Percentiles rank a stretch among this genome's conserved stretches.
phyloP scores from a whole-genome alignment of 2,329 filamentous ascomycete genomes.

The Cryphonectria nitschkei region DNA sequence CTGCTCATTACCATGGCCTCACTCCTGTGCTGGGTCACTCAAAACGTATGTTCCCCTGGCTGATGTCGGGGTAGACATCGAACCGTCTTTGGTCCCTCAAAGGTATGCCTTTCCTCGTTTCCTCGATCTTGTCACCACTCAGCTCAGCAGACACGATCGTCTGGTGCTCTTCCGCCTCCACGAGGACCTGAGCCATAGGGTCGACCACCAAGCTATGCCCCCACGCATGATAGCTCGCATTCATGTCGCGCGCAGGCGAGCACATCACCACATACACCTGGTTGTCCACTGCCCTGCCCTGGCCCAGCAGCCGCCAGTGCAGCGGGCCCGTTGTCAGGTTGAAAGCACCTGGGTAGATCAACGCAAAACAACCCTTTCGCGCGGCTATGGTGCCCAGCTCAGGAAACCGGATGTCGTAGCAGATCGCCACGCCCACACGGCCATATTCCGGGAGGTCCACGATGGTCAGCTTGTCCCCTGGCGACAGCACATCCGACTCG shows the following conservation, averaged over 20 bases:
- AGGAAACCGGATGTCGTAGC: constrained; percentile 97
- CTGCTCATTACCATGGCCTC: background rate
- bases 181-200: constrained; percentile 82
- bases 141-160: constrained; percentile 76
- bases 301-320: constrained; percentile 85
- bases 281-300: constrained; percentile 88
- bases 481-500: constrained; percentile 85
- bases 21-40: constrained; percentile 22
- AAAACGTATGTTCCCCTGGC: constrained; percentile 52
- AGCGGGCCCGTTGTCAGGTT: constrained; percentile 90
- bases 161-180: constrained; percentile 78
- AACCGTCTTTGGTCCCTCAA: constrained; percentile 84
- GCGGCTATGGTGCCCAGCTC: constrained; percentile 90
- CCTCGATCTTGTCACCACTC: constrained; percentile 68
- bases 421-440: constrained; percentile 85
- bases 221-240: constrained; percentile 83
- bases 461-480: constrained; percentile 83
- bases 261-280: constrained; percentile 93
- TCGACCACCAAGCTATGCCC: constrained; percentile 89
- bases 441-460: constrained; percentile 89
- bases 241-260: constrained; percentile 81
- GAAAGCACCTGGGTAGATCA: constrained; percentile 96
- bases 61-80: constrained; percentile 94
- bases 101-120: constrained; percentile 81
- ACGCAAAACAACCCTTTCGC: constrained; percentile 80